Evolutionary conservation across 1,139 yeast genomes (phyloP).

Genomic region (Zygoascus meyerae): DNA sequence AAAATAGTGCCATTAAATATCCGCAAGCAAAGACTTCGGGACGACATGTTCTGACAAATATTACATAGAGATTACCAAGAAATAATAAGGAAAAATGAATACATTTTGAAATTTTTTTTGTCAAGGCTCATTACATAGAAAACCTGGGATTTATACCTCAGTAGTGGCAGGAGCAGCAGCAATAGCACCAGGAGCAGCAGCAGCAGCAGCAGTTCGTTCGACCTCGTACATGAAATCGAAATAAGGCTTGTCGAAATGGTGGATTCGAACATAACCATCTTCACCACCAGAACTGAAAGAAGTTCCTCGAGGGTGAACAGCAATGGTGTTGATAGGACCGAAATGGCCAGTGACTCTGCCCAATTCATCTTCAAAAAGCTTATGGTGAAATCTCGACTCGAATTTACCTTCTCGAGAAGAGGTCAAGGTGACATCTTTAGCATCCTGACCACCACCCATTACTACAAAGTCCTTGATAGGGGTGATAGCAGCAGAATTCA

Average conservation of each 20-base stretch:
- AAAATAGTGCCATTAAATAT: too few relatives aligned
- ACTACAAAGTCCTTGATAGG: conserved; percentile 88
- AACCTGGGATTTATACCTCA: too few relatives aligned
- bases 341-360: conserved; percentile 98
- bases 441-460: conserved; percentile 99
- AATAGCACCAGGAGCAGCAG: conserved; percentile 8
- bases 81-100: too few relatives aligned
- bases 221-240: conserved; percentile 90
- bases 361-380: conserved; percentile 88
- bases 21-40: too few relatives aligned
- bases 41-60: too few relatives aligned
- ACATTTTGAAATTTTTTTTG: too few relatives aligned
- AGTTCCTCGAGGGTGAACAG: conserved; percentile 91
- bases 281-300: conserved; percentile 96
- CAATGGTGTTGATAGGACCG: conserved; percentile 94
- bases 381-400: conserved; percentile 94
- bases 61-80: too few relatives aligned
- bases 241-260: conserved; percentile 86
- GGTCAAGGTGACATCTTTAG: conserved; percentile 95
- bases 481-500: conserved; percentile 93
- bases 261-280: conserved; percentile 95
- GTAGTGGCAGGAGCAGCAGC: neutral
- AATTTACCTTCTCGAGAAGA: conserved; percentile 92
- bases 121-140: too few relatives aligned
- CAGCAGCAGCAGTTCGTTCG: conserved; percentile 43